Evolutionary conservation across 257 asterid genomes (phyloP), one percentile per base, ranked within the genome.

Genomic region (Rubia yunnanensis): DNA sequence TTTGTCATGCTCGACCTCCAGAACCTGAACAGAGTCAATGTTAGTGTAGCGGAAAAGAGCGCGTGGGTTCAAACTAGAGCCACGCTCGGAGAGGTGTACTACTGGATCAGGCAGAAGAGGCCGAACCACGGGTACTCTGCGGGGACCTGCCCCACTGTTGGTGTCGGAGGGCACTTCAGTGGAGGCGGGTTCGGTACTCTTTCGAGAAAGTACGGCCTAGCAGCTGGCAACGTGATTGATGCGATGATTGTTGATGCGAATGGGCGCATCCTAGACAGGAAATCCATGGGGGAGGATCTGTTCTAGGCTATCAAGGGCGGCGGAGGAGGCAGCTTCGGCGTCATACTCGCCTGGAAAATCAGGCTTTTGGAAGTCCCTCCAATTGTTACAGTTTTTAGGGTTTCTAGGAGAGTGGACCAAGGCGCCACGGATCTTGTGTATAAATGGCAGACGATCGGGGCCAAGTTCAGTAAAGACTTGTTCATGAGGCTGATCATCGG

Each of bases 41-140:
- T 85, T 1, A 66, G 80, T 49, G 36, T 74, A 32, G 76, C 70
- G 8, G 66, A 76, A 0, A 81, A 76, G 55, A 81, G 78, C 10
- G 81, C 79, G 0, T 81, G 89, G 87, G 70, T 83, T n/a, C 76
- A 83, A 27, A 23, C 87, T 0, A 87, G 89, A 4, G 87, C 92
- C 5, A 79, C 85, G 1, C 63, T 81, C 1, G 92, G 88, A 0
- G 87, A 85, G 63, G 55, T 83, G 6, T 79, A 85, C 67, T 83
- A 86, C 32, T 46, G 39, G 55, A 78, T 86, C 4, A 64, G 74
- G 1, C 58, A 65, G 60, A 68, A 63, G 15, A 86, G 85, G 20
- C 17, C 18, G 0, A 60, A 31, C 5, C 78, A 58, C 6, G 87
- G 75, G 10, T 83, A 0, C 7, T 41, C 49, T 14, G 49, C 49